A percentile compares a stretch with the other conserved stretches of the same genome.
phyloP scores from a whole-genome alignment of 1,284 basidiomycete species.

The Grifola frondosa region DNA sequence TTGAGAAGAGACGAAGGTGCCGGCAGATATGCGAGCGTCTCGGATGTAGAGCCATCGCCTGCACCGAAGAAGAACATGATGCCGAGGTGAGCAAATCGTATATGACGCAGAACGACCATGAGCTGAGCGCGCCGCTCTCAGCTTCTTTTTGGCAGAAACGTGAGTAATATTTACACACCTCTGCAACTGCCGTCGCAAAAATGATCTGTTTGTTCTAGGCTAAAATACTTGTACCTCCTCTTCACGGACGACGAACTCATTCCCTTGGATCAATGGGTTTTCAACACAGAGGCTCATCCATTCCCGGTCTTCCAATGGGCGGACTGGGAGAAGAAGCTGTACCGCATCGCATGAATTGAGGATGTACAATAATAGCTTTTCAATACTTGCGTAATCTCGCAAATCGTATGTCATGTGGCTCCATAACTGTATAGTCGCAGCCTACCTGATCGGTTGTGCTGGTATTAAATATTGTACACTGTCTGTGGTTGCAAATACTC shows the following conservation, averaged over 20 bases:
- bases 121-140: constrained; percentile 23
- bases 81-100: constrained; percentile 54
- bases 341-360: too few relatives aligned
- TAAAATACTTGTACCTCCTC: constrained; percentile 69
- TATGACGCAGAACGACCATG: not conserved
- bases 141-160: constrained; percentile 75
- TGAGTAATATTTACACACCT: constrained; percentile 28
- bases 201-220: constrained; percentile 32
- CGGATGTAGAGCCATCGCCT: constrained; percentile 43
- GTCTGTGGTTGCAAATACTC: too few relatives aligned
- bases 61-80: constrained; percentile 50
- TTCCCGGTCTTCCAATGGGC: constrained; percentile 75
- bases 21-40: constrained; percentile 59
- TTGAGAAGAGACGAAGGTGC: constrained; percentile 59
- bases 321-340: constrained; percentile 29
- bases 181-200: not conserved
- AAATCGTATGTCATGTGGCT: too few relatives aligned
- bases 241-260: constrained; percentile 58
- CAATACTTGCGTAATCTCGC: too few relatives aligned
- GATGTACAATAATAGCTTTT: too few relatives aligned
- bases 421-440: too few relatives aligned
- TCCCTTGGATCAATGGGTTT: constrained; percentile 74
- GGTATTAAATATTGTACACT: too few relatives aligned
- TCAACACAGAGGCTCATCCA: constrained; percentile 86
- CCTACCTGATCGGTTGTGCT: too few relatives aligned